Conservation (phyloP, 1,139 yeast genomes). For the Hyphopichia khmerensis region DNA sequence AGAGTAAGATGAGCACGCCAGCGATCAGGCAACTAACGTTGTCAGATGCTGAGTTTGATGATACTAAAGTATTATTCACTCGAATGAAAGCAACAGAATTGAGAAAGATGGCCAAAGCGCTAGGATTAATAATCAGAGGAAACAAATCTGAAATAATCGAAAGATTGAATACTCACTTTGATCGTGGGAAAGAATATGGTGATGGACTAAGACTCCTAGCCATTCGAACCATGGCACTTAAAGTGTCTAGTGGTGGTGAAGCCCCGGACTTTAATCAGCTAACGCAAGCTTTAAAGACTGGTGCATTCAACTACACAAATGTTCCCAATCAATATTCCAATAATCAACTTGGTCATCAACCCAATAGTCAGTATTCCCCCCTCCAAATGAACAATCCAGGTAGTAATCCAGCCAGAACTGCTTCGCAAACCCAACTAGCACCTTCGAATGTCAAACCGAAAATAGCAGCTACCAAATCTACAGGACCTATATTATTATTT, state of each 20-base stretch:
- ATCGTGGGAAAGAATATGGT: conserved; percentile 28
- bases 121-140: conserved; percentile 48
- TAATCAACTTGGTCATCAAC: neutral
- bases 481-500: conserved; percentile 23
- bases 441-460: neutral
- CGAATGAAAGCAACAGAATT: conserved; percentile 25
- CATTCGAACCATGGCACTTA: conserved; percentile 40
- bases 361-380: neutral
- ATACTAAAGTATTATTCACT: conserved; percentile 5
- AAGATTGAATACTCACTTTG: conserved; percentile 40
- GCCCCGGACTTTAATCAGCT: conserved; percentile 39
- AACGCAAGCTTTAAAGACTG: conserved; percentile 21
- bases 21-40: conserved; percentile 1
- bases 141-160: conserved; percentile 52
- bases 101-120: conserved; percentile 45
- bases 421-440: neutral
- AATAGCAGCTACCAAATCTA: neutral
- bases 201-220: conserved; percentile 46
- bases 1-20: neutral
- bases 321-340: conserved; percentile 12
- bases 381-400: neutral
- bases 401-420: no score
- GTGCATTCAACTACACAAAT: conserved; percentile 13
- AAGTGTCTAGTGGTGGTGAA: conserved; percentile 30
- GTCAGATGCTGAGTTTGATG: conserved; percentile 3